Evolutionary conservation across 2,329 filamentous ascomycete species (phyloP).

Genomic region (Colletotrichum tropicale): DNA sequence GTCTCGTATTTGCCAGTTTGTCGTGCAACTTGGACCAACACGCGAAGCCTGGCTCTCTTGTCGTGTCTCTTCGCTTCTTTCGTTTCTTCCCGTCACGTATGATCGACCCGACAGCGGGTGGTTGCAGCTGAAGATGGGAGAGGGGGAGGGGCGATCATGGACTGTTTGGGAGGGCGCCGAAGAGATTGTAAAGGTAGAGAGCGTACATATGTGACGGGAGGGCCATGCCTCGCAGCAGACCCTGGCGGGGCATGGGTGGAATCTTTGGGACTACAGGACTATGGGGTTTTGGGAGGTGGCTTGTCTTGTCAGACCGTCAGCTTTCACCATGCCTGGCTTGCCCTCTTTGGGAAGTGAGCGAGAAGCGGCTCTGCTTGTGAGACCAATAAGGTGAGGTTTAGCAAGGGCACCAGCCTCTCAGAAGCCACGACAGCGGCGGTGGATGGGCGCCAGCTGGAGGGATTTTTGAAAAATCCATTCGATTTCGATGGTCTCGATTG

Average conservation of each 20-base stretch:
- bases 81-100: neutral
- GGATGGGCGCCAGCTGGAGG: neutral
- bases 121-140: neutral
- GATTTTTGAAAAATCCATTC: neutral
- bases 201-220: conserved; percentile 8
- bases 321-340: neutral
- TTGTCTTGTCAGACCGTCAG: conserved; percentile 15
- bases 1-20: neutral
- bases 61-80: neutral
- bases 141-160: conserved; percentile 6
- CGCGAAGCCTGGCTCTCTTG: neutral
- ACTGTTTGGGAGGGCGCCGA: conserved; percentile 4
- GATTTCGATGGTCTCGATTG: neutral
- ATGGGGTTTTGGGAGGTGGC: conserved; percentile 15
- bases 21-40: neutral
- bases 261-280: conserved; percentile 8
- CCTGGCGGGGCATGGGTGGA: neutral
- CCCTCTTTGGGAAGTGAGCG: neutral
- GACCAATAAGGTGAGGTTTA: neutral
- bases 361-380: neutral
- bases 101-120: conserved; percentile 9
- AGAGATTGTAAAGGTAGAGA: neutral
- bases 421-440: neutral
- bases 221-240: neutral
- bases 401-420: neutral